A percentile compares a stretch with the other conserved stretches of the same genome.
Conservation (phyloP, 83 land plant species). For the Diphasiastrum complanatum region DNA sequence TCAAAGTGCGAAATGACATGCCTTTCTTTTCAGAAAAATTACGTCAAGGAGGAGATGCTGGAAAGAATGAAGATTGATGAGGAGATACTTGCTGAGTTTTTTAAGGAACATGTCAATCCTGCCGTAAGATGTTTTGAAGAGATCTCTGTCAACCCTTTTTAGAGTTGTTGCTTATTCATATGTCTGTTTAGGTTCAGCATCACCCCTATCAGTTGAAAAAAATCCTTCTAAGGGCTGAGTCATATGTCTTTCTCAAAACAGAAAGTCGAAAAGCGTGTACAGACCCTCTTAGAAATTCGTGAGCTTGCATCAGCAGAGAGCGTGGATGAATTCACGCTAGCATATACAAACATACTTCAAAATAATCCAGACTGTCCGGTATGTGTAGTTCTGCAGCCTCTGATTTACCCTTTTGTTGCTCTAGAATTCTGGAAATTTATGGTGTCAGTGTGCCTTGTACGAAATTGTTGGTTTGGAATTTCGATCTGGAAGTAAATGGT, state of each 20-base stretch:
- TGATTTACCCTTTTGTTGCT: not conserved
- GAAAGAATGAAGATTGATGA: conserved; percentile 90
- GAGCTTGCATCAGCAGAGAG: conserved; percentile 97
- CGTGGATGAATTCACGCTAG: conserved; percentile 74
- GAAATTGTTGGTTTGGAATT: too few species aligned
- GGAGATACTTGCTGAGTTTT: conserved; percentile 81
- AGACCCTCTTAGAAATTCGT: conserved; percentile 65
- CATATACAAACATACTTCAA: conserved; percentile 79
- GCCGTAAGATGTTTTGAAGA: conserved; percentile 35
- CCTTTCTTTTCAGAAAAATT: conserved; percentile 48
- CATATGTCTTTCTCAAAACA: conserved; percentile 21
- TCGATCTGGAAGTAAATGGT: too few species aligned
- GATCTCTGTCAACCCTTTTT: not conserved
- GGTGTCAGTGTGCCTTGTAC: too few species aligned
- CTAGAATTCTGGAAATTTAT: not conserved
- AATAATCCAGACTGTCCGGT: conserved; percentile 97
- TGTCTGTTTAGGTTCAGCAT: too few species aligned
- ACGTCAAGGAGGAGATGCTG: conserved; percentile 86
- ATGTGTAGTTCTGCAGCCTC: conserved; percentile 24
- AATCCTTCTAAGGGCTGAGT: too few species aligned
- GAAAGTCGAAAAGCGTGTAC: conserved; percentile 91
- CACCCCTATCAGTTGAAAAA: too few species aligned
- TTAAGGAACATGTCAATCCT: conserved; percentile 60
- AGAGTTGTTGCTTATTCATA: too few species aligned
- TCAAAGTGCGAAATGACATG: not conserved